A percentile compares a stretch with the other conserved stretches of the same genome.
These are phyloP conservation scores for Neurospora sp. DNA, from an alignment of 495 filamentous ascomycete genomes.

Conservation along the genomic window DNA sequence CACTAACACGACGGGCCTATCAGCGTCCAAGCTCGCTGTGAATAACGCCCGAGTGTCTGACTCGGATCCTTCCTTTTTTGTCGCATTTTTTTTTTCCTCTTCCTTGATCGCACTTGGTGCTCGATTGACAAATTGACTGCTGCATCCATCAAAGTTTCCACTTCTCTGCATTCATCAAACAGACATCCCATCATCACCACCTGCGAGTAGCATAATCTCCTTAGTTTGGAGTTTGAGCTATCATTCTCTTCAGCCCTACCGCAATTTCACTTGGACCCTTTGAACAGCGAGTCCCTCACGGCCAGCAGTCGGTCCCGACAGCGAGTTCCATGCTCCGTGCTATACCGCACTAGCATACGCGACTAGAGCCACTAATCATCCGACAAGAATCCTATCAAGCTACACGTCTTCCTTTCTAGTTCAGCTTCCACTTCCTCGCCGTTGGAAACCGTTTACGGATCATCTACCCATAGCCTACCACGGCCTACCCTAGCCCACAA, in stretches of 20 bases:
- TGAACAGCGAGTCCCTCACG: not conserved
- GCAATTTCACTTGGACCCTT: not conserved
- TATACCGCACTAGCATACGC: not conserved
- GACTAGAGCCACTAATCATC: not conserved
- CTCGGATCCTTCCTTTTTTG: not conserved
- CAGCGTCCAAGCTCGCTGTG: not conserved
- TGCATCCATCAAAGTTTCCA: not conserved
- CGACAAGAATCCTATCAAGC: not conserved
- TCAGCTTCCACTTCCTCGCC: not conserved
- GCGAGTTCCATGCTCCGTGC: not conserved
- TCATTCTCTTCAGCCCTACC: not conserved
- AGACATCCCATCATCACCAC: not conserved
- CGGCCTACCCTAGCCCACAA: not conserved
- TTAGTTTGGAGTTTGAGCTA: not conserved
- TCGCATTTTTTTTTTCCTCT: not conserved
- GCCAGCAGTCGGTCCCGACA: not conserved
- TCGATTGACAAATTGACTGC: not conserved
- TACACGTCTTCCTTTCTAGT: not conserved
- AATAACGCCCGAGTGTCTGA: not conserved
- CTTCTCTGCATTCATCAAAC: not conserved
- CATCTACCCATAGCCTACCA: not conserved
- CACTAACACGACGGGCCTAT: not conserved
- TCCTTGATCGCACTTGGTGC: not conserved
- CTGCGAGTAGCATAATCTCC: not conserved
- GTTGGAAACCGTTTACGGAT: not conserved